Evolutionary conservation across 148 eudicot genomes (phyloP).

Genomic region (Cornus suecica): DNA sequence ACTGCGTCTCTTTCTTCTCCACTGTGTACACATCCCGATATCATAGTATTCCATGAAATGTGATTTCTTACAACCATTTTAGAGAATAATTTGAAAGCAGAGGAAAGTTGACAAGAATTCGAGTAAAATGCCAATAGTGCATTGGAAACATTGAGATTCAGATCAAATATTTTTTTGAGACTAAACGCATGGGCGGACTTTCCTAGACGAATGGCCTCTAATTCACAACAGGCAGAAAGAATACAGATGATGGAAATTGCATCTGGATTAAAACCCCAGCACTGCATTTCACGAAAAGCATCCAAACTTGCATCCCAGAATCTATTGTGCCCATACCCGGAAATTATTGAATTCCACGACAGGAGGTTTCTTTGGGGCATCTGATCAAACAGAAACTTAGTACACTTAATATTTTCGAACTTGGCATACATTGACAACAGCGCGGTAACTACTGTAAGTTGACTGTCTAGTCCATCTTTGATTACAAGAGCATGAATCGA

Average conservation of each 20-base stretch:
- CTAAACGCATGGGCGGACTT: slow-evolving; percentile 64
- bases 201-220: slow-evolving; percentile 39
- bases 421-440: slow-evolving; percentile 66
- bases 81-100: slow-evolving; percentile 38
- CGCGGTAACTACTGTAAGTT: slow-evolving; percentile 48
- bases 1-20: slow-evolving; percentile 35
- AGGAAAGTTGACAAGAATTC: slow-evolving; percentile 28
- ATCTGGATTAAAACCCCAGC: slow-evolving; percentile 44
- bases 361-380: slow-evolving; percentile 39
- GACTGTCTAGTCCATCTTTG: slow-evolving; percentile 43
- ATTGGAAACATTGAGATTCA: slow-evolving; percentile 45
- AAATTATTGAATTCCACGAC: slow-evolving; percentile 68
- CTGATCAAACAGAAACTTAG: slow-evolving; percentile 35
- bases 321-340: slow-evolving; percentile 46
- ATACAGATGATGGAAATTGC: slow-evolving; percentile 45
- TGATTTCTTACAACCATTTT: slow-evolving; percentile 36
- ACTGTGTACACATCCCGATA: slow-evolving; percentile 52
- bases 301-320: slow-evolving; percentile 31
- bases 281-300: slow-evolving; percentile 47
- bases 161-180: slow-evolving; percentile 43
- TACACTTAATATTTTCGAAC: slow-evolving; percentile 43
- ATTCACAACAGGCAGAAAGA: slow-evolving; percentile 57
- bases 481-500: slow-evolving; percentile 51
- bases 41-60: slow-evolving; percentile 71
- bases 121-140: slow-evolving; percentile 60